Conservation (phyloP, 108 stramenopile genomes). For the Cyclotella distinguenda region DNA sequence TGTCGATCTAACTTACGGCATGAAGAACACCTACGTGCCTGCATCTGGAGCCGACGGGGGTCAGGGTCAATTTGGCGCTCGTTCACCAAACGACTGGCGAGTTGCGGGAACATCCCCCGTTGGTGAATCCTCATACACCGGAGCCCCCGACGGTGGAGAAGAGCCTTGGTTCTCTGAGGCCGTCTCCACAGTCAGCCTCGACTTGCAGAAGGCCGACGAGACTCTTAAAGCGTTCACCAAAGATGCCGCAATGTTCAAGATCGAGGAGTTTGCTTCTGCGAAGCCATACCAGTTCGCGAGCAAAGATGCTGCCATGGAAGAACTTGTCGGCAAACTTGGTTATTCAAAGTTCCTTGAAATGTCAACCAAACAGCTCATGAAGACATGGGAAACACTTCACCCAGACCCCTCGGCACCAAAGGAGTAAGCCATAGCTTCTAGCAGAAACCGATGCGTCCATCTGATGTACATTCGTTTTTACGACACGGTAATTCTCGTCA, state of each 20-base stretch:
- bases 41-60: constrained; percentile 79
- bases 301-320: constrained; percentile 63
- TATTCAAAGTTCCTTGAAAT: constrained; percentile 83
- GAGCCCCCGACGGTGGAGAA: constrained; percentile 86
- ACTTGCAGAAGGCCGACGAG: constrained; percentile 82
- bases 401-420: constrained; percentile 43
- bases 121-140: constrained; percentile 75
- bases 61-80: constrained; percentile 89
- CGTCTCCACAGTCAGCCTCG: constrained; percentile 85
- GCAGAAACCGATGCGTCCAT: too few relatives aligned
- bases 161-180: constrained; percentile 94
- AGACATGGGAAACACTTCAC: constrained; percentile 75
- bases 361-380: constrained; percentile 69
- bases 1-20: constrained; percentile 81
- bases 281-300: constrained; percentile 60
- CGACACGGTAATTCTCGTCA: too few relatives aligned
- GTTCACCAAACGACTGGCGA: constrained; percentile 86
- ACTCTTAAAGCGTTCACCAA: constrained; percentile 91
- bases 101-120: constrained; percentile 88
- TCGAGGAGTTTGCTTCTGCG: constrained; percentile 71
- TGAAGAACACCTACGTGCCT: constrained; percentile 83
- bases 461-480: too few relatives aligned
- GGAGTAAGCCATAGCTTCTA: constrained; percentile 49
- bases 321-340: constrained; percentile 79
- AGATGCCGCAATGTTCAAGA: constrained; percentile 88